Evolutionary conservation across 352 stramenopile species (phyloP).

Genomic region (Phytophthora aleatoria): DNA sequence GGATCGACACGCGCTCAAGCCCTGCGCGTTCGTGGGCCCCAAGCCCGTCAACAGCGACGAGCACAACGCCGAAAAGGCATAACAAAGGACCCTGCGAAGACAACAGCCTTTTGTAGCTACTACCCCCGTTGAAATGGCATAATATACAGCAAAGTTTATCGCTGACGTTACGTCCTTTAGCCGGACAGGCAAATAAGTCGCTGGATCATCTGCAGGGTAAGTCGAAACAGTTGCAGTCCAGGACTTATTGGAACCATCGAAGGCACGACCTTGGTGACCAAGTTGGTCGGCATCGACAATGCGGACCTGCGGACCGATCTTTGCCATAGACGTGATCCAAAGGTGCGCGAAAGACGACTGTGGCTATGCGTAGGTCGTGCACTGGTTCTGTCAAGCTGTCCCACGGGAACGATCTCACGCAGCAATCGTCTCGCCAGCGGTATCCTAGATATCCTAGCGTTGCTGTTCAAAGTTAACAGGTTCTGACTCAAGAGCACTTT

Average conservation of each 20-base stretch:
- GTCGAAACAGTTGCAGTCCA: slow-evolving; percentile 2
- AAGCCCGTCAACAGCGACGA: slow-evolving; percentile 28
- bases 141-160: slow-evolving; percentile 21
- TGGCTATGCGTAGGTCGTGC: neutral
- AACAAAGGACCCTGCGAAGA: neutral
- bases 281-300: slow-evolving; percentile 15
- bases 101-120: slow-evolving; percentile 22
- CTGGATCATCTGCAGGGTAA: slow-evolving; percentile 9
- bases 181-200: slow-evolving; percentile 4
- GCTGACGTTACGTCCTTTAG: neutral
- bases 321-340: too few relatives aligned
- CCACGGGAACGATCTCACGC: neutral
- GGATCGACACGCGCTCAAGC: slow-evolving; percentile 62
- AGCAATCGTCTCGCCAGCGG: neutral
- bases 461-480: neutral
- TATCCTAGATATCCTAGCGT: too few relatives aligned
- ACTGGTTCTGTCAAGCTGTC: slow-evolving; percentile 10
- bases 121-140: slow-evolving; percentile 8
- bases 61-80: slow-evolving; percentile 27
- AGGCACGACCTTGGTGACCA: neutral
- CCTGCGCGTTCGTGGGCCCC: slow-evolving; percentile 45
- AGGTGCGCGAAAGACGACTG: too few relatives aligned
- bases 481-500: too few relatives aligned
- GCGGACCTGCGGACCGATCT: neutral
- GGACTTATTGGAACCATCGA: neutral